Evolutionary conservation across 306 rosid genomes (phyloP), one percentile per base, ranked within the genome.

Genomic region (Arachis hypogaea): DNA sequence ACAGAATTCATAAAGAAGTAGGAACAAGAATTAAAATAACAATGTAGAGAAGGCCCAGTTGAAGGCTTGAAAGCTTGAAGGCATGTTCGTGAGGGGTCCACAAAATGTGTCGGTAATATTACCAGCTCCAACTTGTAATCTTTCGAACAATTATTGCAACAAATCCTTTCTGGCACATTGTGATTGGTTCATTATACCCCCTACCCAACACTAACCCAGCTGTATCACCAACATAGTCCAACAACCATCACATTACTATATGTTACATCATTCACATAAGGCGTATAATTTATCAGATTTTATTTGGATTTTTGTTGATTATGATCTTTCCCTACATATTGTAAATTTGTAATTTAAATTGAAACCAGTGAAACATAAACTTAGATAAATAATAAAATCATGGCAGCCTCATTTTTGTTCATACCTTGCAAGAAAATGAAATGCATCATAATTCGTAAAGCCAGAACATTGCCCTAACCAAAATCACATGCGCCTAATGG

Each of bases 131-230:
- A 1, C 3, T 67, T 42, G 69, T 67, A 43, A 75, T 59, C 8
- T 73, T 29, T 55, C 36, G 22, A 30, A 59, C 60, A 78, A 83
- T 86, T 22, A 83, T 83, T 77, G 85, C 36, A 7, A 52, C 6
- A 16, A 4, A 51, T 60, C 66, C 78, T 63, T 60, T 58, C 79
- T 85, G 86, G 83, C 81, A 59, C 11, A 3, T 22, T 7, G 6
- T 47, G 33, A 77, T 80, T 83, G 79, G 93, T 14, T 45, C 49
- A 58, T 73, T 80, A 36, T 12, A 57, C 9, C 5, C 71, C 82
- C 85, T 65, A 78, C 69, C 72, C 55, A 59, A 54, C 30, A 10
- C 6, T n/a, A 28, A 73, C 77, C 86, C 86, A 89, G 88, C 90
- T 89, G 93, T 77, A 30, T 57, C 16, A 40, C 41, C 59, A 0